phyloP scores from a whole-genome alignment of 2,329 filamentous ascomycete species.

The Talaromyces sp. region DNA sequence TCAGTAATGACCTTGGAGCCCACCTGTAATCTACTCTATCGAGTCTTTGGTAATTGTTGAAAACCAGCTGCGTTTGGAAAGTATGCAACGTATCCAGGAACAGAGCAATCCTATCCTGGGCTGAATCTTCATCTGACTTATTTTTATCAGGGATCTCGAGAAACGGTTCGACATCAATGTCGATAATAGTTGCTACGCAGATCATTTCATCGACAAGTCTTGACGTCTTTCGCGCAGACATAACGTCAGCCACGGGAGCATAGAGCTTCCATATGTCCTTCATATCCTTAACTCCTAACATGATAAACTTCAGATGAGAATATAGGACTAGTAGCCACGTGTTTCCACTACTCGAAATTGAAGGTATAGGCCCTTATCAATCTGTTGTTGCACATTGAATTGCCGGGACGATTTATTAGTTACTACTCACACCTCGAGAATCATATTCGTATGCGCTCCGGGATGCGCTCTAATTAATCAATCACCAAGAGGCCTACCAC shows the following conservation, averaged over 20 bases:
- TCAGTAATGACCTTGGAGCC: conserved; percentile 20
- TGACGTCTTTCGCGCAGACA: conserved; percentile 18
- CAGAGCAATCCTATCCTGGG: conserved; percentile 12
- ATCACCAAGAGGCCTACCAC: background rate
- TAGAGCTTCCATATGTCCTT: conserved; percentile 16
- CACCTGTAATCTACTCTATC: conserved; percentile 15
- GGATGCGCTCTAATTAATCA: background rate
- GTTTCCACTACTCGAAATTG: background rate
- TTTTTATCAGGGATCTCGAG: conserved; percentile 4
- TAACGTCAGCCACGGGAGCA: conserved; percentile 7
- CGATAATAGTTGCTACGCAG: conserved; percentile 19
- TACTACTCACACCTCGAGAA: background rate
- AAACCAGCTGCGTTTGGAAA: conserved; percentile 13
- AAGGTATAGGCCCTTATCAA: background rate
- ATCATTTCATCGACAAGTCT: conserved; percentile 18
- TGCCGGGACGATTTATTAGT: background rate
- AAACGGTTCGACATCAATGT: background rate
- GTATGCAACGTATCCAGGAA: conserved; percentile 12
- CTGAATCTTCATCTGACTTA: background rate
- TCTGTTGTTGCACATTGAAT: background rate
- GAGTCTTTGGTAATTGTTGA: conserved; percentile 21
- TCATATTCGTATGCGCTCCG: background rate
- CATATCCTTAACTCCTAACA: background rate
- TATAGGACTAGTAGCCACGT: background rate
- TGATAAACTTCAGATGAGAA: background rate